These are phyloP conservation scores for Gnomoniopsis sp. DNA, from an alignment of 2,329 filamentous ascomycete genomes.

Conservation along the genomic window DNA sequence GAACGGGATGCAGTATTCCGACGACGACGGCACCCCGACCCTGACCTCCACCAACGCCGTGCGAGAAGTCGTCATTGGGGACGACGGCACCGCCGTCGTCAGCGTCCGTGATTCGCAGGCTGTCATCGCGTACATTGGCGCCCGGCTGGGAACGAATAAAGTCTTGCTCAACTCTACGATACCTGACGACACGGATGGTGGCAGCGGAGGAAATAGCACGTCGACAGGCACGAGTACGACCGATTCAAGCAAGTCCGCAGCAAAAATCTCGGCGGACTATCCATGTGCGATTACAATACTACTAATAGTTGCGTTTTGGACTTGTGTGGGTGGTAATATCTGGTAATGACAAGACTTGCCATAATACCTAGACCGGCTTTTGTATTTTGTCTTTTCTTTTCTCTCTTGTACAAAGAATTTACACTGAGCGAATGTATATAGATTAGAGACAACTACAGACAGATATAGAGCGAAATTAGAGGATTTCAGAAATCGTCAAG, in stretches of 20 bases:
- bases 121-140: background rate
- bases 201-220: background rate
- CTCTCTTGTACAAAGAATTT: too few species aligned
- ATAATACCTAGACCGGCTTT: too few species aligned
- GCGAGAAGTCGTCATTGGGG: background rate
- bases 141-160: background rate
- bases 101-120: background rate
- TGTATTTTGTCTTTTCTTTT: too few species aligned
- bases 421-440: too few species aligned
- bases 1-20: background rate
- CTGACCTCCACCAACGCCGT: background rate
- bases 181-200: background rate
- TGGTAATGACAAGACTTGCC: too few species aligned
- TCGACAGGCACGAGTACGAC: background rate
- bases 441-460: too few species aligned
- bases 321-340: too few species aligned
- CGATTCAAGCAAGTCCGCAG: background rate
- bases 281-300: background rate
- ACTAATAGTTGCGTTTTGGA: too few species aligned
- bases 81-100: background rate
- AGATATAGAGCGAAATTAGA: too few species aligned
- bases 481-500: too few species aligned
- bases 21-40: background rate
- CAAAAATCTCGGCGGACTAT: background rate
- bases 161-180: background rate